phyloP scores from a whole-genome alignment of 257 asterid species.

The Perilla frutescens region DNA sequence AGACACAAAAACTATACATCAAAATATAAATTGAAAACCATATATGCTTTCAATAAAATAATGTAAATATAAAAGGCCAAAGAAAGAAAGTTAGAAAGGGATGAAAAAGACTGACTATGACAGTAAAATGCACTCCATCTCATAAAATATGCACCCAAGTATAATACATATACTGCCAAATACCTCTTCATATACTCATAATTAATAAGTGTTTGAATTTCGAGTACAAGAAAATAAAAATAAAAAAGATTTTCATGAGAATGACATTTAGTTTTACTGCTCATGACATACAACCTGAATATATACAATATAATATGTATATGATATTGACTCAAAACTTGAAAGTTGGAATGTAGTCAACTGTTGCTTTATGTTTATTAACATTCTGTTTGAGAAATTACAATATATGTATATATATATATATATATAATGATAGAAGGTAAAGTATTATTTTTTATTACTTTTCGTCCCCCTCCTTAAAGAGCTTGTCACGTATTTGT shows the following conservation, averaged over 20 bases:
- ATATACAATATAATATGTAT: too few species aligned
- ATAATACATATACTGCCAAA: too few species aligned
- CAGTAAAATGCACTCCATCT: slow-evolving; percentile 1
- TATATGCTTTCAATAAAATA: background rate
- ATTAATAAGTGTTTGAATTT: background rate
- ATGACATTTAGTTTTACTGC: too few species aligned
- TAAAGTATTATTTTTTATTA: too few species aligned
- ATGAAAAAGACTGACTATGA: background rate
- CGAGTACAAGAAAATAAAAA: background rate
- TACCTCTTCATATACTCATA: background rate
- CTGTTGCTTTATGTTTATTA: background rate
- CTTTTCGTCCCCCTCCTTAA: background rate
- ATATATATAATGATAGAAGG: too few species aligned
- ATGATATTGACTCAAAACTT: too few species aligned
- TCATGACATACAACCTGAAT: too few species aligned
- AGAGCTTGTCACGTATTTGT: too few species aligned
- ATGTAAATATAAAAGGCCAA: background rate
- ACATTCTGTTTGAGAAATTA: background rate
- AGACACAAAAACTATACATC: too few species aligned
- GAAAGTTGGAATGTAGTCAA: too few species aligned
- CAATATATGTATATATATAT: too few species aligned
- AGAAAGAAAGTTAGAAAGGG: background rate
- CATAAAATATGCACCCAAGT: background rate
- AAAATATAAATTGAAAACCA: background rate
- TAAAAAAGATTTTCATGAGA: too few species aligned